Base-by-base conservation (phyloP, 768 basidiomycete genomes). In the Ramaria sp. region DNA sequence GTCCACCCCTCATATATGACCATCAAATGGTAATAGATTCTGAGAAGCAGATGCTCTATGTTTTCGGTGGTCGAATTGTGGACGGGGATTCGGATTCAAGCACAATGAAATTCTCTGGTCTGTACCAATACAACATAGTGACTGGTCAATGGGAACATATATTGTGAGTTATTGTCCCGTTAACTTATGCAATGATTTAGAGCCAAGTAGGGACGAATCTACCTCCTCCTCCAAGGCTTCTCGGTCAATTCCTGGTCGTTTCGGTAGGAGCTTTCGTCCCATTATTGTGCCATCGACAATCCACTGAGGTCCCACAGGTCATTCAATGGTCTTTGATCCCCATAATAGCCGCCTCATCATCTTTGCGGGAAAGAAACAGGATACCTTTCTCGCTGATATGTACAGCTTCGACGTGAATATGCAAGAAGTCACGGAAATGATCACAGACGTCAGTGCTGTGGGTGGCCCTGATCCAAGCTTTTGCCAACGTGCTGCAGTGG, bases 1-100 rank as follows among this genome's bases (percentile, higher is more conserved):
- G 87, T 0, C 88, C 88, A 1, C 82, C 83, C 0, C 70, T 88
- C 34, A 72, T 90, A 41, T 86, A 82, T 61, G 89, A 91, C 65
- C 88, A 90, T 62, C 86, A 88, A 68, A 86, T 91, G 81, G 83
- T 73, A 33, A 79, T 90, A 63, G 88, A 91, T 62, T 76, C 76
- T 41, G 82, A 84, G 4, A 69, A 77, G 0, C 87, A 88, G 65
- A 78, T 82, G 3, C 64, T 91, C 7, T 91, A 89, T 59, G 78
- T 88, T 7, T 86, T 81, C 60, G 88, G 89, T 7, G 89, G 89
- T 1, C 78, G 84, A 15, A 73, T 88, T 3, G 78, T 84, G 15
- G 84, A 86, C 60, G 80, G 78, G 11, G 77, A 86, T 30, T 80
- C 78, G 77, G 74, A 80, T 15, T 68, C 72, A 0, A 45, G 24